Evolutionary conservation across 352 stramenopile genomes (phyloP).

Genomic region (Pythium monospermum): DNA sequence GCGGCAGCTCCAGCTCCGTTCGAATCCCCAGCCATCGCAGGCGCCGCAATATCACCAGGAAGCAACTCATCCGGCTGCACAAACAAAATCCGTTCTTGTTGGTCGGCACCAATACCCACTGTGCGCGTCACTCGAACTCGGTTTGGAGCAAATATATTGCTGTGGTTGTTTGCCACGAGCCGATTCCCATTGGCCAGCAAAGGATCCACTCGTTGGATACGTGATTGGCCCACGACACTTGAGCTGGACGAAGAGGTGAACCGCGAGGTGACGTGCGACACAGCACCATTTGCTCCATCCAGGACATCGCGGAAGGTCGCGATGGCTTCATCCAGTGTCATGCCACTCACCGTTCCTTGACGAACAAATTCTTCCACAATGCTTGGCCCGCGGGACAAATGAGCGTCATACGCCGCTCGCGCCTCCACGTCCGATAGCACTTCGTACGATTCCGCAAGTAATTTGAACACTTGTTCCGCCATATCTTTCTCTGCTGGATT

Average conservation of each 20-base stretch:
- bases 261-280: conserved; percentile 54
- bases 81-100: conserved; percentile 67
- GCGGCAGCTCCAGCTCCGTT: background rate
- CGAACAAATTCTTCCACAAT: conserved; percentile 73
- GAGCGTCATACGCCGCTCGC: conserved; percentile 57
- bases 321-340: conserved; percentile 83
- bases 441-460: conserved; percentile 82
- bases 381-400: conserved; percentile 41
- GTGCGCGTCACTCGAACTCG: conserved; percentile 64
- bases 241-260: conserved; percentile 65
- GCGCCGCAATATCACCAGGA: conserved; percentile 30
- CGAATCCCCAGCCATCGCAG: conserved; percentile 14
- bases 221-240: conserved; percentile 51
- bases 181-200: conserved; percentile 25
- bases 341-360: conserved; percentile 72
- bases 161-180: conserved; percentile 73
- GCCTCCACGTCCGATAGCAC: conserved; percentile 62
- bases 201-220: conserved; percentile 31
- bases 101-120: conserved; percentile 49
- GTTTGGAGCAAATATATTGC: conserved; percentile 74
- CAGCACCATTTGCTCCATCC: conserved; percentile 47
- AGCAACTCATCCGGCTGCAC: conserved; percentile 75
- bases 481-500: conserved; percentile 54
- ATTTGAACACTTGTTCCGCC: conserved; percentile 77
- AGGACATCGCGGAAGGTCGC: conserved; percentile 72